phyloP scores from a whole-genome alignment of 1,284 basidiomycete genomes.

The Termitomyces sp. region DNA sequence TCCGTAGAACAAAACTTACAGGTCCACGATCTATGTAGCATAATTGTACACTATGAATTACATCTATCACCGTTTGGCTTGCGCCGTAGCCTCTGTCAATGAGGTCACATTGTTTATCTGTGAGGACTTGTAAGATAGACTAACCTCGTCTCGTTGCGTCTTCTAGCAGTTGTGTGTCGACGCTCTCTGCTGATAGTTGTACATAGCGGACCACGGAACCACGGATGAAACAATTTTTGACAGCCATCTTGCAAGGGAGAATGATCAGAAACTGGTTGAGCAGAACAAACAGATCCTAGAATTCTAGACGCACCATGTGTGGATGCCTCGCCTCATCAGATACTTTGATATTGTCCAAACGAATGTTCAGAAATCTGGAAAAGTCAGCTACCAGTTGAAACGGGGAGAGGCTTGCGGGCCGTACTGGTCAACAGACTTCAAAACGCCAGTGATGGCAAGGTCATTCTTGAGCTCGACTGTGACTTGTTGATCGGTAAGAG shows the following conservation, averaged over 20 bases:
- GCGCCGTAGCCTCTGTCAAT: conserved; percentile 45
- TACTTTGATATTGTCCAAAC: conserved; percentile 91
- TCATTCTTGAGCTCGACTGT: conserved; percentile 99
- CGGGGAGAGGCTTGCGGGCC: conserved; percentile 31
- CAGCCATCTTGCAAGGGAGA: conserved; percentile 75
- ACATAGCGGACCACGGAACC: conserved; percentile 98
- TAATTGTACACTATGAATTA: conserved; percentile 6
- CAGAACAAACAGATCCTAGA: not conserved
- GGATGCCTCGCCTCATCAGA: conserved; percentile 91
- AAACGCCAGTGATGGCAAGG: conserved; percentile 90
- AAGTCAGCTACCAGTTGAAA: not conserved
- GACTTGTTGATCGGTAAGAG: conserved; percentile 93
- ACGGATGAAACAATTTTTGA: conserved; percentile 98
- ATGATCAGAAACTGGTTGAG: not conserved
- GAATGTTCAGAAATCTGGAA: conserved; percentile 91
- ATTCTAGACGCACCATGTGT: conserved; percentile 75
- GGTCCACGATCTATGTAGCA: conserved; percentile 6
- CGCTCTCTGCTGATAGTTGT: conserved; percentile 86
- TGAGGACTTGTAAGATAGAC: conserved; percentile 17
- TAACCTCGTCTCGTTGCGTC: conserved; percentile 94
- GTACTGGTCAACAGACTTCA: conserved; percentile 98
- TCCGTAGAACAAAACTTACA: conserved; percentile 9
- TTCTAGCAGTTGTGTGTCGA: conserved; percentile 95
- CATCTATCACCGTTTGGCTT: conserved; percentile 44
- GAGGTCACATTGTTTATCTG: conserved; percentile 2